These are phyloP conservation scores for Suillus luteus DNA, from an alignment of 768 basidiomycete species.

Conservation along the genomic window DNA sequence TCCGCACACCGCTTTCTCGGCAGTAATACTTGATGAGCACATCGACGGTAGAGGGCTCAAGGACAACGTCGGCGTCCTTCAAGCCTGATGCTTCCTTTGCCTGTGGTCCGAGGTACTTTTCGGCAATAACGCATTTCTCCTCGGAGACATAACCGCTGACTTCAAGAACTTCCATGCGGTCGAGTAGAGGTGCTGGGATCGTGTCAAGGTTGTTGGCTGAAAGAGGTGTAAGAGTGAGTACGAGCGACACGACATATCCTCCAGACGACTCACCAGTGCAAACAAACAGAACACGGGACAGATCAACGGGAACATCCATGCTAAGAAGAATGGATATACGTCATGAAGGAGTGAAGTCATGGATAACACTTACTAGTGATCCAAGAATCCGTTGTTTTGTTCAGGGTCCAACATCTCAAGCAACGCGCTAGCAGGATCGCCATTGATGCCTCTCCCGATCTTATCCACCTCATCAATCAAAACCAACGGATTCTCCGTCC, in stretches of 20 bases:
- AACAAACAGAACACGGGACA: conserved; percentile 95
- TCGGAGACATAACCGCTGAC: conserved; percentile 94
- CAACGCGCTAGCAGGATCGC: conserved; percentile 89
- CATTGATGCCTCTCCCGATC: conserved; percentile 88
- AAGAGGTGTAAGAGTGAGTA: conserved; percentile 15
- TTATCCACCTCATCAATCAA: conserved; percentile 97
- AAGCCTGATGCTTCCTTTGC: conserved; percentile 91
- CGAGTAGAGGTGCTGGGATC: conserved; percentile 90
- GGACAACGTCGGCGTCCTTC: conserved; percentile 76
- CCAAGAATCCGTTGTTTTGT: conserved; percentile 92
- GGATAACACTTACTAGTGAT: conserved; percentile 79
- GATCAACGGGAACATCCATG: conserved; percentile 96
- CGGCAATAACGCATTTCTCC: conserved; percentile 88
- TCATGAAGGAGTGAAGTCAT: not conserved
- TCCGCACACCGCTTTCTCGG: conserved; percentile 94
- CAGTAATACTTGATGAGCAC: conserved; percentile 95
- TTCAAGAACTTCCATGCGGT: conserved; percentile 96
- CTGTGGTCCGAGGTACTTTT: conserved; percentile 87
- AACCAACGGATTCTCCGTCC: conserved; percentile 92
- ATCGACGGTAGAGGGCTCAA: conserved; percentile 80
- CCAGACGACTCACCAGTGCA: conserved; percentile 64
- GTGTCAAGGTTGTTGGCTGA: conserved; percentile 90
- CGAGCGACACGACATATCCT: conserved; percentile 9
- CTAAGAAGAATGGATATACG: conserved; percentile 37
- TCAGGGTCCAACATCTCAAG: conserved; percentile 95